Conservation (phyloP, 2,329 filamentous ascomycete genomes). For the Colletotrichum sp. region DNA sequence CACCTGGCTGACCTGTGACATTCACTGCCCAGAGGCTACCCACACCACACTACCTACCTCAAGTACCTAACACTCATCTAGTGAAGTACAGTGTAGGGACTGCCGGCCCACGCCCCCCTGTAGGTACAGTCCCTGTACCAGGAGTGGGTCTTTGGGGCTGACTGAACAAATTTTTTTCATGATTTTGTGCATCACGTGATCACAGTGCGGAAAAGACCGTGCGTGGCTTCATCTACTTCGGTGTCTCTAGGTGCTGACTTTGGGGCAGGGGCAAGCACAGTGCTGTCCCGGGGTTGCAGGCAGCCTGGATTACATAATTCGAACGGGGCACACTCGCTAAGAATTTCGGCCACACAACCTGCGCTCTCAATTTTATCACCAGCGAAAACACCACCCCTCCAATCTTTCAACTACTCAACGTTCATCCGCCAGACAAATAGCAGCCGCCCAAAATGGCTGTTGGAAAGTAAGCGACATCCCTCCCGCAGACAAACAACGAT, state of each 20-base stretch:
- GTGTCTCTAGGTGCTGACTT: background rate
- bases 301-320: constrained; percentile 14
- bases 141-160: background rate
- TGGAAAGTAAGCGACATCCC: constrained; percentile 56
- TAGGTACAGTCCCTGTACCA: too few species aligned
- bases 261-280: constrained; percentile 6
- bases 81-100: too few species aligned
- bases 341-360: constrained; percentile 31
- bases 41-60: background rate
- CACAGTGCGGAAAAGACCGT: background rate
- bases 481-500: background rate
- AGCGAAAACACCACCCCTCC: constrained; percentile 41
- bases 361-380: constrained; percentile 33
- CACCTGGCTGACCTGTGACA: background rate
- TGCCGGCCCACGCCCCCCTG: too few species aligned
- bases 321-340: constrained; percentile 22
- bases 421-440: constrained; percentile 50
- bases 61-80: too few species aligned
- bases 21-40: background rate
- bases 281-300: background rate
- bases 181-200: constrained; percentile 2
- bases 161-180: background rate
- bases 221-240: background rate
- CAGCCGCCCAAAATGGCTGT: constrained; percentile 61
- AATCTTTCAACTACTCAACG: constrained; percentile 47